Conservation (phyloP, 73 alveolate species). For the Tetrahymena elliotti region DNA sequence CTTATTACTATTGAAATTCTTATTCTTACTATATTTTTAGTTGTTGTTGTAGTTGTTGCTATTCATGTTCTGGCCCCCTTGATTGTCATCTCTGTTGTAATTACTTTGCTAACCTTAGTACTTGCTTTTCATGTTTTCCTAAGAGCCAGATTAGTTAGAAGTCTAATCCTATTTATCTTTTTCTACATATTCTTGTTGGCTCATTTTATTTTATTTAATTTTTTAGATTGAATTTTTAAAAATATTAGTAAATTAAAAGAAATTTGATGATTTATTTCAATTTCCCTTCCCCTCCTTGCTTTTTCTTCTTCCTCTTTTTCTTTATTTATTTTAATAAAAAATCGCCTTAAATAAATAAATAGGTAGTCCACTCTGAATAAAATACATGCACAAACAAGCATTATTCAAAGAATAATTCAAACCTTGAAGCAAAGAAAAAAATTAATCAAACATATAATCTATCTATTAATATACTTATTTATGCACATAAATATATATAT, state of each 20-base stretch:
- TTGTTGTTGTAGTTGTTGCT: neutral
- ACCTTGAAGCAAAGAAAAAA: neutral
- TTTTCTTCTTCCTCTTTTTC: neutral
- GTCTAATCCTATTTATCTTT: neutral
- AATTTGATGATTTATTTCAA: neutral
- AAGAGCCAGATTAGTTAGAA: neutral
- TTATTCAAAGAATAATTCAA: neutral
- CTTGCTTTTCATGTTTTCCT: neutral
- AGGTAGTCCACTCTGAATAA: neutral
- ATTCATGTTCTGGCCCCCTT: neutral
- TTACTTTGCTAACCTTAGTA: neutral
- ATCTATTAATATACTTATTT: no score
- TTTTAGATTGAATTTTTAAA: neutral
- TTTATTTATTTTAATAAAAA: neutral
- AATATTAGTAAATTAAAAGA: neutral
- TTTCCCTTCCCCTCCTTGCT: neutral
- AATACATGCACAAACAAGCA: neutral
- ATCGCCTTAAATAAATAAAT: neutral
- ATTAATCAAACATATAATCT: neutral
- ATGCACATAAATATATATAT: no score
- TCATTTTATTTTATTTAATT: neutral
- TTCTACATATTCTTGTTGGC: neutral
- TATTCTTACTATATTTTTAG: neutral
- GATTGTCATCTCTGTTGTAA: neutral
- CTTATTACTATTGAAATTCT: neutral